Base-by-base conservation (phyloP, 441 rosid species). In the Jatropha podagrica region DNA sequence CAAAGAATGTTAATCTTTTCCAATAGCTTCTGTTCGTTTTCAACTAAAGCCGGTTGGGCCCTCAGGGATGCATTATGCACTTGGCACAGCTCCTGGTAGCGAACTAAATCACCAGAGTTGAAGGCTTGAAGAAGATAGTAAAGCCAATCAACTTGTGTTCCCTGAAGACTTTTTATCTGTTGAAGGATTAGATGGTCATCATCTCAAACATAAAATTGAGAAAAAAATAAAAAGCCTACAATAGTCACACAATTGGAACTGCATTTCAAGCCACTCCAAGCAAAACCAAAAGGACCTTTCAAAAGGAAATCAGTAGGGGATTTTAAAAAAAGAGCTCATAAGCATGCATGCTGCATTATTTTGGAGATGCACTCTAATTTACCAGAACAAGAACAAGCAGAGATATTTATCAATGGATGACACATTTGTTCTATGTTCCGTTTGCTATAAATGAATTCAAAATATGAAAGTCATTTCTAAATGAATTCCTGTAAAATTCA, bases 1-100 rank as follows among this genome's bases (percentile, higher is more conserved):
- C 97, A 91, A 68, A 96, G 97, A 78, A 96, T 94, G 84, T 94
- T 94, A 76, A 96, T 91, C 84, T 96, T 96, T 83, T 96, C 99
- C 81, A 92, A 76, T 12, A 96, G 86, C 82, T 94, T 92, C 81
- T 86, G 85, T 85, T 90, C 93, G 74, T 95, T 95, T 83, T 90
- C 91, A 79, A 95, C 96, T 56, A 96, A 79, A 23, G 98, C 99
- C 41, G 98, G 98, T 81, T 96, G 99, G 64, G 99, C 88, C 65
- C 86, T 90, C 78, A 92, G 84, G 77, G 97, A 78, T 72, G 93
- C 88, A 58, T 85, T 85, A 84, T 96, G 98, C 68, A 94, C 97
- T 37, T 76, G 96, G 59, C 97, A 92, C 74, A 96, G 76, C 78
- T 96, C 92, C 85, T 88, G 95, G 72, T 96, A 96, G 65, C 90